Conservation (phyloP, 2,329 filamentous ascomycete genomes). For the Aureobasidium melanogenum region DNA sequence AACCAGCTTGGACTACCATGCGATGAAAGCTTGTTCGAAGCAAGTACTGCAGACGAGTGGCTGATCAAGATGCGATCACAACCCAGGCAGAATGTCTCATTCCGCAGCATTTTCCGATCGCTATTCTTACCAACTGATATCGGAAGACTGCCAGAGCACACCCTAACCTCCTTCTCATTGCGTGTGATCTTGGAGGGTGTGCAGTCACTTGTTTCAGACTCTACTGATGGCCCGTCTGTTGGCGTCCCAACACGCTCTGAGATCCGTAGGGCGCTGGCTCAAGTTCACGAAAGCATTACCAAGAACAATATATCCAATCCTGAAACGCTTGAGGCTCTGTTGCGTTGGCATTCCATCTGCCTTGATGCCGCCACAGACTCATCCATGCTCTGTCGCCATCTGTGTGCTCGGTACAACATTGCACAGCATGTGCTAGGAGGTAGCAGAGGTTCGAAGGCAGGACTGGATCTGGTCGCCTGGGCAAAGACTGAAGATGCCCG, state of each 20-base stretch:
- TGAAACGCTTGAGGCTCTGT: slow-evolving; percentile 32
- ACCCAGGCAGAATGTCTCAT: slow-evolving; percentile 27
- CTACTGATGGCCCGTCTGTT: slow-evolving; percentile 29
- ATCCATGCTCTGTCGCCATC: slow-evolving; percentile 29
- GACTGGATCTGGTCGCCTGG: slow-evolving; percentile 33
- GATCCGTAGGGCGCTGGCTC: slow-evolving; percentile 31
- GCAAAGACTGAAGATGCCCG: slow-evolving; percentile 31
- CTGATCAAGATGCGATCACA: slow-evolving; percentile 26
- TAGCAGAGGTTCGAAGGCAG: slow-evolving; percentile 19
- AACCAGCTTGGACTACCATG: slow-evolving; percentile 34
- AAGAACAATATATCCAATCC: slow-evolving; percentile 28
- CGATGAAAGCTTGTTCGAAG: slow-evolving; percentile 33
- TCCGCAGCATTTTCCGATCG: slow-evolving; percentile 32
- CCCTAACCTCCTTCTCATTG: slow-evolving; percentile 33
- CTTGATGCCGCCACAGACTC: slow-evolving; percentile 35
- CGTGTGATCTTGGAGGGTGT: slow-evolving; percentile 37
- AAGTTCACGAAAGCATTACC: slow-evolving; percentile 32
- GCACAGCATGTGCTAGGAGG: slow-evolving; percentile 32
- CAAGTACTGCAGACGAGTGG: slow-evolving; percentile 34
- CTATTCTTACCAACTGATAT: slow-evolving; percentile 23
- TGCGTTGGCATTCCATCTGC: slow-evolving; percentile 39
- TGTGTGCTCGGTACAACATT: slow-evolving; percentile 33
- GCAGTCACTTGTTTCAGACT: slow-evolving; percentile 35
- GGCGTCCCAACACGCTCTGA: slow-evolving; percentile 33
- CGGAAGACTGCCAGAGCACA: slow-evolving; percentile 20